A percentile compares a stretch with the other conserved stretches of the same genome.
phyloP scores from a whole-genome alignment of 2,329 filamentous ascomycete species.

The Colletotrichum liriopes region DNA sequence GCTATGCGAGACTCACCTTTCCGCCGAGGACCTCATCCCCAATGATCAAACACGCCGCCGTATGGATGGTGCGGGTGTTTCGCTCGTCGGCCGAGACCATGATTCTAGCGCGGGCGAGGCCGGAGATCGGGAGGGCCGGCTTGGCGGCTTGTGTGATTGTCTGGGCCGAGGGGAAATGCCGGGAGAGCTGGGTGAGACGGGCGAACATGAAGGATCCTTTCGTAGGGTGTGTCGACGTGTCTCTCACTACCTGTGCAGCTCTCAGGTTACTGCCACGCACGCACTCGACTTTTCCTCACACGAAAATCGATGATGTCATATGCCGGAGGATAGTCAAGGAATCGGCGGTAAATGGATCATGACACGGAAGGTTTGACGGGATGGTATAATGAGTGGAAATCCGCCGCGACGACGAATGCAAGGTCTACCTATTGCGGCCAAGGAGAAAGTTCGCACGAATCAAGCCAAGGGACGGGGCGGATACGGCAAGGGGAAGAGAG shows the following conservation, averaged over 20 bases:
- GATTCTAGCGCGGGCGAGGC: slow-evolving; percentile 49
- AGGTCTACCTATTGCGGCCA: not conserved
- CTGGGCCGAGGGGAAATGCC: slow-evolving; percentile 70
- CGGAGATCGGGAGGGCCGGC: slow-evolving; percentile 46
- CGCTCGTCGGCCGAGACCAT: slow-evolving; percentile 69
- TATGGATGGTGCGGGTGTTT: slow-evolving; percentile 81
- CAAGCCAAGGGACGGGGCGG: slow-evolving; percentile 20
- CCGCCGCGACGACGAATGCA: not conserved
- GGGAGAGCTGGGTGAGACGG: slow-evolving; percentile 80
- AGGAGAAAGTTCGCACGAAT: slow-evolving; percentile 33
- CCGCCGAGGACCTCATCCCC: slow-evolving; percentile 97
- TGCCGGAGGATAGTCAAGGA: not conserved
- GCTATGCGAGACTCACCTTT: slow-evolving; percentile 73
- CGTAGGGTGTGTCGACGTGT: not conserved
- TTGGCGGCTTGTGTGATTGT: slow-evolving; percentile 47
- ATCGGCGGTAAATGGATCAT: not conserved
- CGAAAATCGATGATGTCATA: slow-evolving; percentile 23
- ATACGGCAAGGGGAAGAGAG: slow-evolving; percentile 8
- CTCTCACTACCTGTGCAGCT: not conserved
- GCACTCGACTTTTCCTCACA: not conserved
- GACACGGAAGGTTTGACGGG: slow-evolving; percentile 10
- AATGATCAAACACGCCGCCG: slow-evolving; percentile 93
- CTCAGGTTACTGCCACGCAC: not conserved
- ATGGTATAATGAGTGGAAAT: not conserved
- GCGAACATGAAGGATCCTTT: slow-evolving; percentile 75